These are phyloP conservation scores for Pseudogymnoascus sp. DNA, from an alignment of 2,329 filamentous ascomycete species.

Conservation along the genomic window DNA sequence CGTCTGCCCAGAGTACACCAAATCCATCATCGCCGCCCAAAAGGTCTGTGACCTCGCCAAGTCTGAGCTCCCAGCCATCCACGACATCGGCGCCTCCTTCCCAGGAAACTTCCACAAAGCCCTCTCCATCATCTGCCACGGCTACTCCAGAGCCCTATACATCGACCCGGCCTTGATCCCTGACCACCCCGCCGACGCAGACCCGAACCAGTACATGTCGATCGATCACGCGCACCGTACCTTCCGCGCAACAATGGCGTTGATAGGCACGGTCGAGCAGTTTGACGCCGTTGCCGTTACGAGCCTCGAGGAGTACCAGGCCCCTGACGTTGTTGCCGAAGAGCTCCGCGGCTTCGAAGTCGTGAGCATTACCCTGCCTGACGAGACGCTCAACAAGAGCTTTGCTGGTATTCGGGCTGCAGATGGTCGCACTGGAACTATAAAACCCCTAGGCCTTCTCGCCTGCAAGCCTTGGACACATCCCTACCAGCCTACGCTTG, in stretches of 20 bases:
- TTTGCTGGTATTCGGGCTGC: constrained; percentile 36
- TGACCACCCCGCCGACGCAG: constrained; percentile 16
- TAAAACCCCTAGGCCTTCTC: constrained; percentile 38
- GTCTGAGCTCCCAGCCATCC: constrained; percentile 54
- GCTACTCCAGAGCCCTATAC: constrained; percentile 24
- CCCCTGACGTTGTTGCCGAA: constrained; percentile 12
- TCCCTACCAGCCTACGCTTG: constrained; percentile 18
- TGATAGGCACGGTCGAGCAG: constrained; percentile 13
- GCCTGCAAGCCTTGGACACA: constrained; percentile 37
- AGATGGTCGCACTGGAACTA: constrained; percentile 25
- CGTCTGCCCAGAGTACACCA: constrained; percentile 72
- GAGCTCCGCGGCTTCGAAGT: constrained; percentile 55
- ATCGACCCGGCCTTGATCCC: constrained; percentile 5
- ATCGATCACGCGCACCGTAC: constrained; percentile 15
- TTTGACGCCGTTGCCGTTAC: neutral
- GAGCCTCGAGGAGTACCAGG: constrained; percentile 12
- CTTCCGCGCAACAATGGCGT: constrained; percentile 18
- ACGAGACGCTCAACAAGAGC: constrained; percentile 31
- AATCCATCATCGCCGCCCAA: constrained; percentile 58
- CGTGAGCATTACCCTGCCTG: constrained; percentile 39
- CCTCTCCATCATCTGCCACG: constrained; percentile 59
- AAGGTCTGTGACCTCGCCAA: constrained; percentile 57
- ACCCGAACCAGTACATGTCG: constrained; percentile 13
- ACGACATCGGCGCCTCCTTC: constrained; percentile 42
- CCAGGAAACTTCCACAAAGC: constrained; percentile 78